phyloP scores from a whole-genome alignment of 2,329 filamentous ascomycete genomes.

The Claviceps sp. region DNA sequence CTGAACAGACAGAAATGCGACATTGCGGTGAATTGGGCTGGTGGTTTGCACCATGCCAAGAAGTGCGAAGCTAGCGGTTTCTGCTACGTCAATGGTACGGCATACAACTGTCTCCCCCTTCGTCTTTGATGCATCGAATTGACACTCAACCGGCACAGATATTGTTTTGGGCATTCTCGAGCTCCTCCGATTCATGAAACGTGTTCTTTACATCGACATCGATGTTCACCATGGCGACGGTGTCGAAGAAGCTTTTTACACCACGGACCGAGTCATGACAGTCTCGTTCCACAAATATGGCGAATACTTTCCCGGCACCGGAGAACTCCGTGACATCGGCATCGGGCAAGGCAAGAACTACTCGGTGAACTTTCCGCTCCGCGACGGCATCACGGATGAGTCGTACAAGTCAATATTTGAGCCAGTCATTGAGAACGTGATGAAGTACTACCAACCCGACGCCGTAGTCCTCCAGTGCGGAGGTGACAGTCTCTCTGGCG shows the following conservation, averaged over 20 bases:
- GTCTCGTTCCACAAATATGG: slow-evolving; percentile 95
- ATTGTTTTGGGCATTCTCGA: slow-evolving; percentile 94
- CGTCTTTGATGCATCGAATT: slow-evolving; percentile 3
- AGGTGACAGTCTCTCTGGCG: slow-evolving; percentile 85
- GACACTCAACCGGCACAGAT: slow-evolving; percentile 37
- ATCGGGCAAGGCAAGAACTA: slow-evolving; percentile 83
- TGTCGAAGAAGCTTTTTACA: slow-evolving; percentile 87
- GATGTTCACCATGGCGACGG: slow-evolving; percentile 91
- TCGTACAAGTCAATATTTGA: slow-evolving; percentile 88
- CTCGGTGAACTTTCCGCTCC: slow-evolving; percentile 78
- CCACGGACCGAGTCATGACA: slow-evolving; percentile 84
- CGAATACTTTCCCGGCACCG: slow-evolving; percentile 88
- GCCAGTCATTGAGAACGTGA: slow-evolving; percentile 73
- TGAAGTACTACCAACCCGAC: slow-evolving; percentile 76
- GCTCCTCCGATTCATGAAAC: slow-evolving; percentile 76
- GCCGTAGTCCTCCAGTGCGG: slow-evolving; percentile 94
- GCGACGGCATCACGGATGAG: slow-evolving; percentile 80
- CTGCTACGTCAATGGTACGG: slow-evolving; percentile 90
- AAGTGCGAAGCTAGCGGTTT: slow-evolving; percentile 94
- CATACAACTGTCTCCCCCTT: background rate
- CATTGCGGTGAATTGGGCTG: slow-evolving; percentile 97
- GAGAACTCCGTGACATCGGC: slow-evolving; percentile 73
- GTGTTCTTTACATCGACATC: slow-evolving; percentile 96
- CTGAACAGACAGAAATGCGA: slow-evolving; percentile 85
- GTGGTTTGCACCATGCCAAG: slow-evolving; percentile 92